Base-by-base conservation (phyloP, 1,139 yeast genomes). In the Schizosaccharomyces versatilis region DNA sequence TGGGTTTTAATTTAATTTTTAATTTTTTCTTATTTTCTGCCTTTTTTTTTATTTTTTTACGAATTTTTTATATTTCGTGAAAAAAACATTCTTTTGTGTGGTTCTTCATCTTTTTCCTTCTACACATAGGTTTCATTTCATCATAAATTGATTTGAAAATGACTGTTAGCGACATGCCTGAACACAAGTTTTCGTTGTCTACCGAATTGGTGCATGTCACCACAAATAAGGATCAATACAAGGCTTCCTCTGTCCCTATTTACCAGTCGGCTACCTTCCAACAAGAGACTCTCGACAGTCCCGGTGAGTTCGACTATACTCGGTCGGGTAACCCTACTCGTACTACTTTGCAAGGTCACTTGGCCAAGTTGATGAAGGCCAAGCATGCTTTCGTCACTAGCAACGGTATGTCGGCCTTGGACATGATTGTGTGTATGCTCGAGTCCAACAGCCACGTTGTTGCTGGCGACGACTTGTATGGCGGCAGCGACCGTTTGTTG, bases 261-360 rank as follows among this genome's bases (percentile, higher is more conserved):
- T 88, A 88, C 68, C 94, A 84, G 67, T 78, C 94, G 1, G 95
- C 97, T 14, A 88, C 97, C 9, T 88, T 88, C 70, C 86, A 85
- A 67, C 93, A 84, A 67, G 77, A 75, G 51, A 80, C 85, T 6
- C 71, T 84, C 59, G 69, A 78, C 49, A 79, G 81, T 62, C 79
- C 82, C 82, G 64, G 64, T 9, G 82, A 70, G 54, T 84, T 79
- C 69, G 95, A 85, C 67, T 85, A 85, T 72, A 82, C 94, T 36
- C 76, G 95, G 68, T 81, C 93, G 38, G 80, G 83, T 60, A 85
- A 85, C 71, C 95, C 95, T 61, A 84, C 84, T 75, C 79, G 95
- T 71, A 80, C 80, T 67, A 79, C 78, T 66, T 80, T 85, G 61
- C 95, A 85, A 70, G 71, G 70, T 54, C 93, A 86, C 8, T 77